Evolutionary conservation across 768 basidiomycete genomes (phyloP).

Genomic region (Leccinellum rugosiceps): DNA sequence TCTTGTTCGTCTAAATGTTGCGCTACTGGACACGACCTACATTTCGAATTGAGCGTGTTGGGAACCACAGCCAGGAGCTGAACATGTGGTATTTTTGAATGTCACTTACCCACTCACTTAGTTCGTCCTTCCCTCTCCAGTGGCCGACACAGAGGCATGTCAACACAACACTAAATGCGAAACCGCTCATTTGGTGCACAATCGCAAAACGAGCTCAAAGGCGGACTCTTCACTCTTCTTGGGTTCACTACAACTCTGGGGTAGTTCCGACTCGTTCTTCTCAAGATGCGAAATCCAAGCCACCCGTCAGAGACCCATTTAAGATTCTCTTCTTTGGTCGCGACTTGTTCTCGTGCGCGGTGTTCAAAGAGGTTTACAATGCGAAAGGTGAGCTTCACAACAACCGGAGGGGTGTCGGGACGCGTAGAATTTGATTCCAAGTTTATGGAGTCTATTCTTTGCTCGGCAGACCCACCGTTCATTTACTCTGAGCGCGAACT

Average conservation of each 20-base stretch:
- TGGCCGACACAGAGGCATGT: not conserved
- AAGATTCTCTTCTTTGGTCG: slow-evolving; percentile 87
- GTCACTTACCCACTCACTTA: not conserved
- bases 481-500: not conserved
- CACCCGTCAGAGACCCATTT: slow-evolving; percentile 38
- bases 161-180: not conserved
- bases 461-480: too few relatives aligned
- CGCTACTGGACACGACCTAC: too few relatives aligned
- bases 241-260: not conserved
- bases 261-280: not conserved
- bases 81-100: not conserved
- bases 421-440: not conserved
- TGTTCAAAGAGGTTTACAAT: slow-evolving; percentile 59
- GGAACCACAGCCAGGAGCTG: too few relatives aligned
- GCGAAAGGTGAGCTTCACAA: slow-evolving; percentile 51
- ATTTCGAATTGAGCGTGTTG: not conserved
- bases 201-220: not conserved
- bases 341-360: slow-evolving; percentile 80
- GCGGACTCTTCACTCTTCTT: not conserved
- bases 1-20: too few relatives aligned
- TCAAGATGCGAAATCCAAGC: not conserved
- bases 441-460: not conserved
- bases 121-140: not conserved
- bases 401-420: not conserved
- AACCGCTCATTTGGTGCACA: not conserved